phyloP scores from a whole-genome alignment of 2,329 filamentous ascomycete species.

The Ceratocystiopsis brevicomis region DNA sequence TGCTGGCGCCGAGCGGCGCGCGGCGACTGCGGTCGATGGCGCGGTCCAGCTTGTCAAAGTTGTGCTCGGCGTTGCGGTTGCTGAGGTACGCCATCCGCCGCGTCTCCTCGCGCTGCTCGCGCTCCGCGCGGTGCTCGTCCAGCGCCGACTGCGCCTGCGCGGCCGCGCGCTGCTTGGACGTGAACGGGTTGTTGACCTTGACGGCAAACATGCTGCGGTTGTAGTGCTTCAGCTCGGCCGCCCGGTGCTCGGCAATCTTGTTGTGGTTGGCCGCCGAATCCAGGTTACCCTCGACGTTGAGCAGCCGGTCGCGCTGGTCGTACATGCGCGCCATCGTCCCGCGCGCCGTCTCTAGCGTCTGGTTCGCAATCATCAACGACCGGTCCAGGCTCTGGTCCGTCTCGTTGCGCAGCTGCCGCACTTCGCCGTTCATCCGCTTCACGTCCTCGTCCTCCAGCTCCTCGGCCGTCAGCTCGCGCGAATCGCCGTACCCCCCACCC shows the following conservation, averaged over 20 bases:
- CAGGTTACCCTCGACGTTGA: slow-evolving; percentile 68
- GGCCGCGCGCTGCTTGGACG: slow-evolving; percentile 42
- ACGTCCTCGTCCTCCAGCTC: slow-evolving; percentile 57
- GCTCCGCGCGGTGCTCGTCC: slow-evolving; percentile 46
- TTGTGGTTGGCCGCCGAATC: slow-evolving; percentile 64
- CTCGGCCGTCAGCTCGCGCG: slow-evolving; percentile 66
- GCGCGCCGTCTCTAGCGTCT: slow-evolving; percentile 52
- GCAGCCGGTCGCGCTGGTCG: slow-evolving; percentile 60
- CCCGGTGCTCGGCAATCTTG: slow-evolving; percentile 57
- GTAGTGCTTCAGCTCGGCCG: slow-evolving; percentile 64
- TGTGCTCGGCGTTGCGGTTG: slow-evolving; percentile 28
- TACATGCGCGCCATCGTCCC: slow-evolving; percentile 56
- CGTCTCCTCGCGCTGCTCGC: slow-evolving; percentile 45
- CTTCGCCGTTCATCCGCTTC: slow-evolving; percentile 52
- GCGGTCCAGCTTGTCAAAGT: slow-evolving; percentile 31
- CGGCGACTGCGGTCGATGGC: slow-evolving; percentile 36
- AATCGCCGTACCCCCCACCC: slow-evolving; percentile 53
- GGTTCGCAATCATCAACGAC: slow-evolving; percentile 45
- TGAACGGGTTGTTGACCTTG: slow-evolving; percentile 61
- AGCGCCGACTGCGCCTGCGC: slow-evolving; percentile 51
- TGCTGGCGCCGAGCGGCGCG: slow-evolving; percentile 27
- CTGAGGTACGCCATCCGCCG: slow-evolving; percentile 11
- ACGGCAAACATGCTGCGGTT: slow-evolving; percentile 86
- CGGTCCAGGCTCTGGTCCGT: slow-evolving; percentile 38
- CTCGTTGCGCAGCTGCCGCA: slow-evolving; percentile 56